These are phyloP conservation scores for Oidiodendron maius DNA, from an alignment of 495 filamentous ascomycete genomes.

Conservation along the genomic window DNA sequence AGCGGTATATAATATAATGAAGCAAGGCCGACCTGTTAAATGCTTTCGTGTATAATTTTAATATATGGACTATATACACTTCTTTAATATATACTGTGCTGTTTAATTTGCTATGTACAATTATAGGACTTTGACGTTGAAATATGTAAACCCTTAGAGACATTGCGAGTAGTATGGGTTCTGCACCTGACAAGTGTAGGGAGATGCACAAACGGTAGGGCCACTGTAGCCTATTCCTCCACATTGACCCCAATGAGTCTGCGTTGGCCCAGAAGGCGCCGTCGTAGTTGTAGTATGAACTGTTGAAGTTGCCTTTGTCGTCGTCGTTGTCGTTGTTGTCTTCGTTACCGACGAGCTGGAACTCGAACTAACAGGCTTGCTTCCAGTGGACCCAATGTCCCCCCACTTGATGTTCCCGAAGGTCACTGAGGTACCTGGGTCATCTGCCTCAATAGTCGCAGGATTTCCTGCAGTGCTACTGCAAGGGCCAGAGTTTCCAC, in stretches of 20 bases:
- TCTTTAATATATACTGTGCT: too few relatives aligned
- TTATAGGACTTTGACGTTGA: too few relatives aligned
- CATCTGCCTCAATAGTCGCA: constrained; percentile 35
- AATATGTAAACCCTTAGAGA: too few relatives aligned
- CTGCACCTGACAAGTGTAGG: background rate
- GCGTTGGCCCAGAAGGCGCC: background rate
- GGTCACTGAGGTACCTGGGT: constrained; percentile 44
- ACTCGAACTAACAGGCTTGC: background rate
- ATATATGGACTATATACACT: too few relatives aligned
- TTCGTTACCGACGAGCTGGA: background rate
- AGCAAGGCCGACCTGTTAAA: too few relatives aligned
- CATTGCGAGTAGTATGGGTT: constrained; percentile 5
- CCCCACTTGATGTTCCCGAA: constrained; percentile 63
- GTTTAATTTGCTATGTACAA: too few relatives aligned
- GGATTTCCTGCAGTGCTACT: constrained; percentile 47
- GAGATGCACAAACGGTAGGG: background rate
- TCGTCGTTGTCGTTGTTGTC: background rate
- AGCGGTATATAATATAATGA: too few relatives aligned
- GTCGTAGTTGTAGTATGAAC: background rate
- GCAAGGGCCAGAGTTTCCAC: constrained; percentile 51
- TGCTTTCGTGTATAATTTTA: too few relatives aligned
- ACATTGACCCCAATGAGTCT: background rate
- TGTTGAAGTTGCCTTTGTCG: background rate
- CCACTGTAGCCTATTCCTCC: background rate
- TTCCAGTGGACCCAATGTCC: constrained; percentile 37